Evolutionary conservation across 495 filamentous ascomycete species (phyloP), one percentile per base, ranked within the genome.

Genomic region (Jackrogersella minutella): DNA sequence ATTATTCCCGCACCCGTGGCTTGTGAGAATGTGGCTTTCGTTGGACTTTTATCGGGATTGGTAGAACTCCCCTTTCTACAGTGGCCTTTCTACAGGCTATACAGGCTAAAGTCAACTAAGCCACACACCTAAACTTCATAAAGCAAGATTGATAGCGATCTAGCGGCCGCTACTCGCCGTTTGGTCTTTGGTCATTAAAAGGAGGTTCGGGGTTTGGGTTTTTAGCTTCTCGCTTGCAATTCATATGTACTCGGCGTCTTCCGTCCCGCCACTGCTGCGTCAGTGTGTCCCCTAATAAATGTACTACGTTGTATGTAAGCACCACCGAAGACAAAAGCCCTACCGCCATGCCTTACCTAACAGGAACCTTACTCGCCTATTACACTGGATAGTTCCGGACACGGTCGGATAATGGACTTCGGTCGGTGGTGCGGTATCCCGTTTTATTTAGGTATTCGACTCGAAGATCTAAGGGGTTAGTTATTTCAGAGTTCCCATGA

Each of bases 141-240:
- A 1, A 53, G 50, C 13, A 17, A 14, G 34, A 40, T 33, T 17
- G 16, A 13, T n/a, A 53, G 3, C 26, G 26, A 53, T 1, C 5
- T 61, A 60, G 36, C 2, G 43, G 13, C 51, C 66, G 66, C 66
- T 60, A 5, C 43, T 69, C 66, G 66, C 66, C 66, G 66, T 69
- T 61, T 69, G 66, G 17, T 64, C 56, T 50, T 14, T 28, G 57
- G 64, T n/a, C 43, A n/a, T n/a, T 22, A 43, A 36, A 57, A 64
- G 56, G 43, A 24, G 7, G 24, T 46, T 69, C 66, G 66, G 66
- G 61, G 21, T 69, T 64, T 69, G 66, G 60, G 26, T 14, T 51
- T 47, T 30, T 46, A 54, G 19, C n/a, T 43, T 34, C 36, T 21
- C 16, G 39, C 11, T 58, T 22, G 53, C 49, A 39, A 43, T 56